phyloP scores from a whole-genome alignment of 1,284 basidiomycete species.

The Ustilago nuda region DNA sequence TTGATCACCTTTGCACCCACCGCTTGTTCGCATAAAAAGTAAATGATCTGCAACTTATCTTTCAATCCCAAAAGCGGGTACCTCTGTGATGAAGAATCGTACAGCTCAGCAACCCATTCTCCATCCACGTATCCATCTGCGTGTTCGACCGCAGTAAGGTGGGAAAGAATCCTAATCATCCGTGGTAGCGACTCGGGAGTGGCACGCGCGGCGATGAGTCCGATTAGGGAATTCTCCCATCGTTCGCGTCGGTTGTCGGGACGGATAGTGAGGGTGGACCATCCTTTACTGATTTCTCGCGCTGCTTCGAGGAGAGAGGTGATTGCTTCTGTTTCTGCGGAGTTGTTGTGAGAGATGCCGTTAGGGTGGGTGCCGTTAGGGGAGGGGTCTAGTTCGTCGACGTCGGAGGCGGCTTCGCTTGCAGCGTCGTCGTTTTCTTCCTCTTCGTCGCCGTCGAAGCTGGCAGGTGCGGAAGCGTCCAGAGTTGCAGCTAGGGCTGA shows the following conservation, averaged over 20 bases:
- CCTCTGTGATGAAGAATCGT: constrained; percentile 69
- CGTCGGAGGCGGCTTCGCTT: constrained; percentile 43
- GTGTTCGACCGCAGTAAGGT: constrained; percentile 63
- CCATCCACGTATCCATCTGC: constrained; percentile 55
- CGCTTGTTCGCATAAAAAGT: constrained; percentile 88
- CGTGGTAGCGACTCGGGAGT: constrained; percentile 59
- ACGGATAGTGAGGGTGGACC: constrained; percentile 57
- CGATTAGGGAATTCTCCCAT: constrained; percentile 62
- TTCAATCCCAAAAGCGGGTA: constrained; percentile 80
- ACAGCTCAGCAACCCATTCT: constrained; percentile 59
- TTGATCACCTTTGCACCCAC: constrained; percentile 89
- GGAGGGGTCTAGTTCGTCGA: constrained; percentile 38
- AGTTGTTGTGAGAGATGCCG: constrained; percentile 18
- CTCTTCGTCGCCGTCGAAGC: constrained; percentile 67
- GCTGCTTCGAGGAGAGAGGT: constrained; percentile 50
- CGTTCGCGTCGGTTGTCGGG: constrained; percentile 58
- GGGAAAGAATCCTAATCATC: constrained; percentile 63
- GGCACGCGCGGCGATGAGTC: constrained; percentile 58
- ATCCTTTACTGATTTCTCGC: constrained; percentile 46
- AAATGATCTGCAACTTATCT: constrained; percentile 85
- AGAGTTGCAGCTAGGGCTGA: constrained; percentile 27
- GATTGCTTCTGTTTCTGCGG: constrained; percentile 41
- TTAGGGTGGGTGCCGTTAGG: constrained; percentile 22
- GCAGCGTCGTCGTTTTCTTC: constrained; percentile 38
- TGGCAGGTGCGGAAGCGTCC: constrained; percentile 49